Evolutionary conservation across 139 green algal genomes (phyloP).

Genomic region (Penium margaritaceum): DNA sequence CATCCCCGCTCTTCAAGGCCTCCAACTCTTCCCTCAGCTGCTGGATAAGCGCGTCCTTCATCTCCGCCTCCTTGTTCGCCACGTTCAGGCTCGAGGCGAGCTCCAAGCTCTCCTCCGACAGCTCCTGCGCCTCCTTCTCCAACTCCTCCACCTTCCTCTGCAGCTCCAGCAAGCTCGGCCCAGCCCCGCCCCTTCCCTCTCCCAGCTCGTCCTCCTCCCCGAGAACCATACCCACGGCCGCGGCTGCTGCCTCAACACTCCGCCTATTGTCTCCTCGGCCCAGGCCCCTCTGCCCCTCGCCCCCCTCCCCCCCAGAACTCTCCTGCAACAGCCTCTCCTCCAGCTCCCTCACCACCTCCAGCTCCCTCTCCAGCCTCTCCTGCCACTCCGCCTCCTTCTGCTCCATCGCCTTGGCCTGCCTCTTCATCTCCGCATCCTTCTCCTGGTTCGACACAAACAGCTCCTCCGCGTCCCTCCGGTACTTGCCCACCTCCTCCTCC

Average conservation of each 20-base stretch:
- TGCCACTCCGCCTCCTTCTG: slow-evolving; percentile 28
- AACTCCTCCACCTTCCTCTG: slow-evolving; percentile 31
- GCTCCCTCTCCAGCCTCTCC: slow-evolving; percentile 6
- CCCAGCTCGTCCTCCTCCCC: background rate
- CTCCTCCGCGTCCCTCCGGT: slow-evolving; percentile 32
- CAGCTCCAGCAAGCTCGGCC: background rate
- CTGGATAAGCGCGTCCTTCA: slow-evolving; percentile 10
- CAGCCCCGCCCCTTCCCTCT: background rate
- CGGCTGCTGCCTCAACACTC: slow-evolving; percentile 4
- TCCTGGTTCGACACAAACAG: slow-evolving; percentile 27
- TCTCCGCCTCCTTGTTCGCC: slow-evolving; percentile 29
- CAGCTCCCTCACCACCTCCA: slow-evolving; percentile 7
- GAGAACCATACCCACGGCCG: background rate
- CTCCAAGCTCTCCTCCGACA: slow-evolving; percentile 25
- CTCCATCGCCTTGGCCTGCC: background rate
- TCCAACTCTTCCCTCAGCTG: slow-evolving; percentile 16
- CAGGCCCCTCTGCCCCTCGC: background rate
- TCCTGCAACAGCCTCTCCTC: slow-evolving; percentile 22
- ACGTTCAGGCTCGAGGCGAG: slow-evolving; percentile 11
- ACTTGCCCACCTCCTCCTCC: slow-evolving; percentile 17
- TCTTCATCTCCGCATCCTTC: slow-evolving; percentile 10
- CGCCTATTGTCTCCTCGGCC: background rate
- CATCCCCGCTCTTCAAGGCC: too few relatives aligned
- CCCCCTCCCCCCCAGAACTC: background rate
- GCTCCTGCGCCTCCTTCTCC: slow-evolving; percentile 34